Base-by-base conservation (phyloP, 257 asterid genomes). In the Solanum tarijense region DNA sequence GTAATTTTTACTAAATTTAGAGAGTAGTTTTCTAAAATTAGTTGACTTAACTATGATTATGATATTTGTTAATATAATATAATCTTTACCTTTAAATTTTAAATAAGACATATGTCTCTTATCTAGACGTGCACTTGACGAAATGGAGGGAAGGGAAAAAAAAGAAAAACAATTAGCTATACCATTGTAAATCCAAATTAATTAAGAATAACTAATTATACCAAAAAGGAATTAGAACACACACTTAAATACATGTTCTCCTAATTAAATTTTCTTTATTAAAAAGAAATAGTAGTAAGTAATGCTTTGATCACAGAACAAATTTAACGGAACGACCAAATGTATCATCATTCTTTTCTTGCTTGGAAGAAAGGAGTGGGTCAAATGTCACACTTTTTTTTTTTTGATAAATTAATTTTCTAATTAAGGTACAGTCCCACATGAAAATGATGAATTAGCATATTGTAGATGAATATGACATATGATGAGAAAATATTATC, bases 311-410 rank as follows among this genome's bases (percentile, higher is more conserved):
- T 48, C 71, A 82, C 69, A 48, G 27, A 20, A 8, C 71, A 48
- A 82, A 48, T 48, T 82, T 82, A 48, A 82, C 86, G 71, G 43
- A 48, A 48, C 86, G 39, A 85, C 66, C 85, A 21, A 58, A 66
- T 31, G 34, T 25, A 20, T 32, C 14, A 13, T 86, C 85, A 73
- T 55, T 87, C 31, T 27, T 89, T 35, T 39, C 55, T 87, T 83
- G 87, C 86, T 84, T 34, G 78, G 68, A 68, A 85, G 71, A 87
- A 87, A 84, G 88, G 87, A 52, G 65, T 39, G 73, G 88, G 83
- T 83, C 69, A 88, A 87, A 62, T 27, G 86, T 82, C 71, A 48
- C 86, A 48, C 31, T 82, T 52, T 41, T 23, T 36, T 36, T 21
- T 62, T 62, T 10, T n/a, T n/a, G 31, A 10, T 12, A 11, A 25